phyloP scores from a whole-genome alignment of 225 moss, liverwort and hornwort species.

The Physcomitrellopsis africana region DNA sequence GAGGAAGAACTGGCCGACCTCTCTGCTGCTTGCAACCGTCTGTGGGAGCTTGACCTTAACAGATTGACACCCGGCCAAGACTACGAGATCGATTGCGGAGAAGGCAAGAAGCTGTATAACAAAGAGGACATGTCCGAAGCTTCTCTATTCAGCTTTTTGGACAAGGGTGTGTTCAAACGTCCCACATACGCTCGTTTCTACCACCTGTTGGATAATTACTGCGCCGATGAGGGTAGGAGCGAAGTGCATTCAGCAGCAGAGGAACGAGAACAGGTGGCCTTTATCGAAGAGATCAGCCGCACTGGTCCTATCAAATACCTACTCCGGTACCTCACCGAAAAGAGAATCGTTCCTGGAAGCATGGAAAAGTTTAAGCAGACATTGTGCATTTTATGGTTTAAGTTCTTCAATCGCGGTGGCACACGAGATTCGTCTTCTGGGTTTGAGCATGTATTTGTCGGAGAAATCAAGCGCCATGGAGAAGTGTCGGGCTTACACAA shows the following conservation, averaged over 20 bases:
- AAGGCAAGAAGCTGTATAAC: constrained; percentile 81
- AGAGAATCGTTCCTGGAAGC: constrained; percentile 57
- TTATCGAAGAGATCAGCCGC: constrained; percentile 96
- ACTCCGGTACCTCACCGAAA: constrained; percentile 66
- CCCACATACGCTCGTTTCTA: constrained; percentile 91
- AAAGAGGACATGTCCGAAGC: constrained; percentile 64
- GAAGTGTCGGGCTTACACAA: constrained; percentile 97
- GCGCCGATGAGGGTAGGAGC: constrained; percentile 51
- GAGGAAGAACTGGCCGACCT: constrained; percentile 75
- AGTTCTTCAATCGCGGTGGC: constrained; percentile 72
- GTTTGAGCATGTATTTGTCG: constrained; percentile 97
- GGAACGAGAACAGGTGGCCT: constrained; percentile 74
- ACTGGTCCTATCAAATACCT: constrained; percentile 90
- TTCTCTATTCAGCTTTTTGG: constrained; percentile 74
- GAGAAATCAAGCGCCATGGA: constrained; percentile 70
- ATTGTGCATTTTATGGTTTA: constrained; percentile 79
- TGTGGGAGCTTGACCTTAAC: constrained; percentile 92
- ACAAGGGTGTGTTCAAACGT: constrained; percentile 72
- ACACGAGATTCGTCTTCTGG: constrained; percentile 81
- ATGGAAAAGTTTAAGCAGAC: constrained; percentile 79
- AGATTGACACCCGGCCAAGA: constrained; percentile 84
- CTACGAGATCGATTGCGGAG: constrained; percentile 87
- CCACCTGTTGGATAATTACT: constrained; percentile 83
- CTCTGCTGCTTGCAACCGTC: constrained; percentile 66
- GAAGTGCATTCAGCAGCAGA: constrained; percentile 57